Evolutionary conservation across 495 filamentous ascomycete species (phyloP), one percentile per base, ranked within the genome.

Genomic region (Poronia punctata): DNA sequence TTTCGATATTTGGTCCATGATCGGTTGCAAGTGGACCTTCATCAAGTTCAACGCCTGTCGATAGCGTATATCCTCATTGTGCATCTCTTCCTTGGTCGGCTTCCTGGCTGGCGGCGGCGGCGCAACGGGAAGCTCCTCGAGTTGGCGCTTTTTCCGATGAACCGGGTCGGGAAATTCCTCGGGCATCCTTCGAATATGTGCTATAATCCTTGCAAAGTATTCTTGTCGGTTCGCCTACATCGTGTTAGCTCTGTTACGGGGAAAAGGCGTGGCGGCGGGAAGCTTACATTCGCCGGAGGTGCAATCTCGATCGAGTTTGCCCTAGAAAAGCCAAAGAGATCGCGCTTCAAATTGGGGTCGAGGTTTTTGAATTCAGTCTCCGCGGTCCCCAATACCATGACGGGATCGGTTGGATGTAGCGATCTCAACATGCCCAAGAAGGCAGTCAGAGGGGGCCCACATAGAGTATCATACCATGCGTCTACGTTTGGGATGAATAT

Each of bases 401-500:
- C 73, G 1, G 90, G 88, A 46, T 97, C 93, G 33, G 83, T 88
- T 3, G 93, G 81, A 10, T 84, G 77, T 21, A 98, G 71, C 19
- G 79, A 81, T 38, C 79, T 73, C 9, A 98, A 62, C 48, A 96
- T 72, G 14, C 80, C 79, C 35, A 76, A 65, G 60, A 98, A 95
- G 1, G 85, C 88, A 8, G 79, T 79, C 40, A 95, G 74, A 4
- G 82, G 76, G 17, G 76, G 48, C 15, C 43, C 53, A 5, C 58
- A 54, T 19, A 62, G 25, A 14, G 67, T 44, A 3, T 70, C 70
- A 50, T 83, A 87, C 93, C 93, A 98, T 22, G 77, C 67, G 32
- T 96, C 85, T 45, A 96, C 76, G 47, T 84, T 80, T 0, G 93
- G 92, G 33, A 98, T 83, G 65, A 84, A 97, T 41, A 98, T 94